A percentile compares a stretch with the other conserved stretches of the same genome.
These are phyloP conservation scores for Somion occarium DNA, from an alignment of 1,284 basidiomycete species.

Conservation along the genomic window DNA sequence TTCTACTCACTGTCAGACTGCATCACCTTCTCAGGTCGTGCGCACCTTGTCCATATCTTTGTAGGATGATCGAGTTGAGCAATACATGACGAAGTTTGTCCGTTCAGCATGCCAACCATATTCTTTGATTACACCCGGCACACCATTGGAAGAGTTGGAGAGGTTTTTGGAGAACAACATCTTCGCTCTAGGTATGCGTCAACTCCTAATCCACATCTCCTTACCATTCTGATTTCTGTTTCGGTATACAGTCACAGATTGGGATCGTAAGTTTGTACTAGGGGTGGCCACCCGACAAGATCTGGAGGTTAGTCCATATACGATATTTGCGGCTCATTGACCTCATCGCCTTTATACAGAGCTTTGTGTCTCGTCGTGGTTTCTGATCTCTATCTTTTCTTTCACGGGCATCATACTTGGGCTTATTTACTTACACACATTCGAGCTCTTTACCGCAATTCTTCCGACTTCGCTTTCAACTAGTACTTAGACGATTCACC, in stretches of 20 bases:
- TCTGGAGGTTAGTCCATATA: constrained; percentile 49
- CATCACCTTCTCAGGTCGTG: constrained; percentile 7
- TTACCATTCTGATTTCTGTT: no score
- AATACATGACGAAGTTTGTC: constrained; percentile 76
- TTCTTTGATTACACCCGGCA: constrained; percentile 75
- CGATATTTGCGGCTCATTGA: background rate
- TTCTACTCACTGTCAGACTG: constrained; percentile 5
- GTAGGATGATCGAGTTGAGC: constrained; percentile 59
- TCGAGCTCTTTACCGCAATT: no score
- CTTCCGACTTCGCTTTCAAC: background rate
- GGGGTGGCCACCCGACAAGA: constrained; percentile 80
- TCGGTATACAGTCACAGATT: constrained; percentile 75
- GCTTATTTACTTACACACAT: background rate
- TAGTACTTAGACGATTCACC: background rate
- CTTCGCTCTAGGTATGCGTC: constrained; percentile 68
- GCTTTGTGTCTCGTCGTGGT: constrained; percentile 56
- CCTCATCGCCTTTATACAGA: constrained; percentile 24
- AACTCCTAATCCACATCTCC: constrained; percentile 18
- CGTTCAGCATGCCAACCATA: constrained; percentile 65
- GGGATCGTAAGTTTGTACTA: constrained; percentile 79
- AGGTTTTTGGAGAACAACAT: constrained; percentile 65
- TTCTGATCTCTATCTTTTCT: background rate
- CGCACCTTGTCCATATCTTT: background rate
- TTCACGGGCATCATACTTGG: no score
- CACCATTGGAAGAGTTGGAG: constrained; percentile 73